Evolutionary conservation across 306 rosid genomes (phyloP), one percentile per base, ranked within the genome.

Genomic region (Trifolium pratense): DNA sequence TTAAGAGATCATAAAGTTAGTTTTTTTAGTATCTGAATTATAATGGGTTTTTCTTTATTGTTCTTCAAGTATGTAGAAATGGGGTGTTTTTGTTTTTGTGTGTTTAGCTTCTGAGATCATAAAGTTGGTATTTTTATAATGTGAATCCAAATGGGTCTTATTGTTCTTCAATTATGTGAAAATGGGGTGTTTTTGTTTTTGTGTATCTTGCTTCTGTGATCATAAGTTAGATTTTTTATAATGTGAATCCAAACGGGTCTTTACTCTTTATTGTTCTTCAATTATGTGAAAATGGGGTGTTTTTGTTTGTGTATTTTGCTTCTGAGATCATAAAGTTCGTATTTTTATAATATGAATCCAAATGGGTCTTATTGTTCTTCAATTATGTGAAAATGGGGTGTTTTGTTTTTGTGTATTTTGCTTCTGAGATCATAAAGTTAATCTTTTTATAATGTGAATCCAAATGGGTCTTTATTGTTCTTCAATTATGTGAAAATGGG

Each of bases 351-450:
- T n/a, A 1, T 61, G 43, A 62, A 36, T 62, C 5, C 2, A 9
- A 63, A 63, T 36, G 68, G 10, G 68, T 62, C 11, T 58, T 12
- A n/a, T 61, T 61, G 45, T 31, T 59, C 42, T 40, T 52, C 21
- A 17, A 0, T 29, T 3, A 26, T 52, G 9, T 4, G 0, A 0
- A 9, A 61, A 61, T 61, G 23, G 45, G 45, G 66, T 60, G 43
- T 17, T 23, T 59, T n/a, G 1, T 36, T 49, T 36, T 29, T 75
- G 2, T 0, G 1, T n/a, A n/a, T 52, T 21, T 75, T 52, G 71
- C 31, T 14, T 37, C 42, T 8, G 15, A 14, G 71, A 51, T 58
- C 29, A 1, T 52, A 43, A 6, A 64, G 10, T 51, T 64, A 0
- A 45, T 6, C 18, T 21, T 51, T 74, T 25, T 37, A 11, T 12